Evolutionary conservation across 2,329 filamentous ascomycete species (phyloP).

Genomic region (Fusarium pseudonygamai): DNA sequence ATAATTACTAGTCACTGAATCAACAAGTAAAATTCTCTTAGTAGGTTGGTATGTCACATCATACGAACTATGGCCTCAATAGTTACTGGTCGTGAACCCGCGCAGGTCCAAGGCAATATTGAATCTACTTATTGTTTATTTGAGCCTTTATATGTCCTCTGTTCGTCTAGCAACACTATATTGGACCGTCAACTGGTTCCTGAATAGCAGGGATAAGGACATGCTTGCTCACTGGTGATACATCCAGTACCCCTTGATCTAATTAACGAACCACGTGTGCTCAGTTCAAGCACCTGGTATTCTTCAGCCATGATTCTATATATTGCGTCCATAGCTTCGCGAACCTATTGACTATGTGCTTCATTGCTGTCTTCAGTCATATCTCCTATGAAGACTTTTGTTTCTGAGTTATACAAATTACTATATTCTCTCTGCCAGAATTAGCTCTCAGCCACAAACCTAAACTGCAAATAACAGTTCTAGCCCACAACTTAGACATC

Average conservation of each 20-base stretch:
- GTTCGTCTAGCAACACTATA: fast-evolving
- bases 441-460: too few species aligned
- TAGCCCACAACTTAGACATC: too few species aligned
- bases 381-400: neutral
- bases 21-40: fast-evolving
- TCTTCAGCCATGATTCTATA: neutral
- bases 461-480: too few species aligned
- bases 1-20: neutral
- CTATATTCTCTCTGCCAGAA: too few species aligned
- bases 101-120: too few species aligned
- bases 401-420: too few species aligned
- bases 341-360: neutral
- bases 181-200: too few species aligned
- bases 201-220: neutral
- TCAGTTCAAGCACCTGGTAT: too few species aligned
- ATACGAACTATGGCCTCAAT: neutral
- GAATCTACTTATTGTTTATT: neutral
- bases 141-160: fast-evolving
- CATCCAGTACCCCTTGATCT: fast-evolving
- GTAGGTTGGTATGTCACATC: fast-evolving
- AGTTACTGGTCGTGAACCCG: neutral
- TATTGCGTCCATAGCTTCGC: fast-evolving
- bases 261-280: too few species aligned
- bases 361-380: neutral
- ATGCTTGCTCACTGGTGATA: fast-evolving